Conservation (phyloP, 2,329 filamentous ascomycete species). For the Lecanosticta acicola region DNA sequence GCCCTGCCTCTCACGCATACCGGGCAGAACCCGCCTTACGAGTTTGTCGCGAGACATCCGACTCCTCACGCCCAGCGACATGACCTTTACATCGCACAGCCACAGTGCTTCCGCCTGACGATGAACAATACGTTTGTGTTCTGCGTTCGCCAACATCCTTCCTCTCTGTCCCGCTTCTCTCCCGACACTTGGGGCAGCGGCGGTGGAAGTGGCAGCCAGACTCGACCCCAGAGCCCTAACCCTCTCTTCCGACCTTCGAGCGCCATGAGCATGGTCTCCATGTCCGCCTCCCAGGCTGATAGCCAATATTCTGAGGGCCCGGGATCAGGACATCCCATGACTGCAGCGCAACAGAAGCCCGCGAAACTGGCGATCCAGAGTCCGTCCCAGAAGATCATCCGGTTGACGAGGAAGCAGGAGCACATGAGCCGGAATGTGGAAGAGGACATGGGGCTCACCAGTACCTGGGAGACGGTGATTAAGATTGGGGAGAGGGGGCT, state of each 20-base stretch:
- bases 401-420: slow-evolving; percentile 70
- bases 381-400: slow-evolving; percentile 87
- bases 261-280: slow-evolving; percentile 57
- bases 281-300: slow-evolving; percentile 46
- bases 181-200: slow-evolving; percentile 34
- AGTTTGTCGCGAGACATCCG: slow-evolving; percentile 87
- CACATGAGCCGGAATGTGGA: slow-evolving; percentile 48
- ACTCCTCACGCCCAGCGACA: slow-evolving; percentile 96
- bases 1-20: slow-evolving; percentile 84
- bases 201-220: slow-evolving; percentile 11
- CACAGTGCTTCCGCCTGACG: slow-evolving; percentile 81
- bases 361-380: slow-evolving; percentile 94
- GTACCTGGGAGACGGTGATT: slow-evolving; percentile 83
- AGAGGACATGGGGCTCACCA: slow-evolving; percentile 63
- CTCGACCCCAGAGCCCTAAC: slow-evolving; percentile 47
- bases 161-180: slow-evolving; percentile 46
- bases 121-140: slow-evolving; percentile 98
- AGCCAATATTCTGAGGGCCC: slow-evolving; percentile 51
- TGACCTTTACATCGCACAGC: slow-evolving; percentile 93
- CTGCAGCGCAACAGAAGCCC: slow-evolving; percentile 61
- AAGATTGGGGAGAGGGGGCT: slow-evolving; percentile 78
- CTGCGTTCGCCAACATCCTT: slow-evolving; percentile 85
- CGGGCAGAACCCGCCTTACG: slow-evolving; percentile 88
- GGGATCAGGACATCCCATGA: slow-evolving; percentile 48
- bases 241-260: slow-evolving; percentile 51